These are phyloP conservation scores for Yamadazyma sp. DNA, from an alignment of 1,139 yeast genomes.

Conservation along the genomic window DNA sequence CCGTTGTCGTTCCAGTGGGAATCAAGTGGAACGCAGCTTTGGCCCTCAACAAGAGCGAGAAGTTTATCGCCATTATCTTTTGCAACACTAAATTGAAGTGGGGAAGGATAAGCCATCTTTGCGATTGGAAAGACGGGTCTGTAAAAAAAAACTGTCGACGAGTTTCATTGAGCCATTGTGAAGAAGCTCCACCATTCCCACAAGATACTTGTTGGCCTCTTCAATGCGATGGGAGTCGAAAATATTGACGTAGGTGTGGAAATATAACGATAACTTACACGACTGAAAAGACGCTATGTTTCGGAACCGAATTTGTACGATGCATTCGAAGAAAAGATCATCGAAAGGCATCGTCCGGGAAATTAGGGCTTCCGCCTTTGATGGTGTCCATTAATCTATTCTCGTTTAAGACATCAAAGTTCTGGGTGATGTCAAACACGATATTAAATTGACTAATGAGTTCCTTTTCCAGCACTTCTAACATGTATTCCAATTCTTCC, in stretches of 20 bases:
- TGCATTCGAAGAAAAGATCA: not conserved
- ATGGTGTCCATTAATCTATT: not conserved
- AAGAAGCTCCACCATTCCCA: not conserved
- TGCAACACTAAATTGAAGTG: not conserved
- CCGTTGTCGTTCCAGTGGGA: not conserved
- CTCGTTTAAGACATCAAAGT: too few relatives aligned
- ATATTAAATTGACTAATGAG: not conserved
- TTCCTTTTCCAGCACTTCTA: not conserved
- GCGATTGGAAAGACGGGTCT: not conserved
- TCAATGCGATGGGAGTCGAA: not conserved
- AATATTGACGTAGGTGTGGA: not conserved
- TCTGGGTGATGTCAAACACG: not conserved
- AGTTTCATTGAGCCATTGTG: not conserved
- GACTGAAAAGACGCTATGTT: conserved; percentile 1
- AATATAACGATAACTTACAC: not conserved
- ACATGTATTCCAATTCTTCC: not conserved
- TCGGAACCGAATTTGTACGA: not conserved
- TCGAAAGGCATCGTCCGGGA: not conserved
- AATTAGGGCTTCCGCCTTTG: not conserved
- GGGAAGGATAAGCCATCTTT: not conserved
- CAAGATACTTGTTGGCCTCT: not conserved
- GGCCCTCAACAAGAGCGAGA: not conserved
- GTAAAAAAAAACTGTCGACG: not conserved
- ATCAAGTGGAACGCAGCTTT: not conserved
- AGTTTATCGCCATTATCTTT: not conserved